phyloP scores from a whole-genome alignment of 768 basidiomycete species.

The Chalciporus chontae region DNA sequence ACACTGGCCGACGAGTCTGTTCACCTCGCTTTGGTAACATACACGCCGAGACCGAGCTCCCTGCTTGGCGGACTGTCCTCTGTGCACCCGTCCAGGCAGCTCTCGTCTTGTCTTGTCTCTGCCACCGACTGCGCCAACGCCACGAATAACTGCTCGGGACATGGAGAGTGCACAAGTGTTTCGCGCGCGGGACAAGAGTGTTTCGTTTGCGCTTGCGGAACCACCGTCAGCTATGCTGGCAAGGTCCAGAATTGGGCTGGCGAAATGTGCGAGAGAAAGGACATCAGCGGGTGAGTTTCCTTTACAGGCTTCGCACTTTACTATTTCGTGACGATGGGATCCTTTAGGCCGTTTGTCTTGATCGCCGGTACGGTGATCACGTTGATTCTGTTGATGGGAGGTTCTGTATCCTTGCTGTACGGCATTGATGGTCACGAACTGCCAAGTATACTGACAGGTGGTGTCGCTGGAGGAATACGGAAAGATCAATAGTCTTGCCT shows the following conservation, averaged over 20 bases:
- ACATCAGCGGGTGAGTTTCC: conserved; percentile 71
- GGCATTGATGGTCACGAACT: conserved; percentile 57
- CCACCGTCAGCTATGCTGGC: conserved; percentile 49
- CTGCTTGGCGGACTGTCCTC: conserved; percentile 36
- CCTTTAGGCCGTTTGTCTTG: conserved; percentile 66
- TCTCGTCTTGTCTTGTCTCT: conserved; percentile 61
- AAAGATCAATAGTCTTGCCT: conserved; percentile 40
- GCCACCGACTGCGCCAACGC: conserved; percentile 53
- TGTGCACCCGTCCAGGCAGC: conserved; percentile 52
- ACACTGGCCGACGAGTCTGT: conserved; percentile 38
- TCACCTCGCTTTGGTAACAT: conserved; percentile 53
- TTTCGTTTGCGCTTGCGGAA: conserved; percentile 44
- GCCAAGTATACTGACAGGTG: conserved; percentile 72
- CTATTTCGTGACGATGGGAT: neutral
- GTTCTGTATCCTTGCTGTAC: conserved; percentile 64
- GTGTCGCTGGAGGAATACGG: conserved; percentile 46
- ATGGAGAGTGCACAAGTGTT: conserved; percentile 61
- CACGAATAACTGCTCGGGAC: conserved; percentile 66
- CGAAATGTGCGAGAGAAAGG: conserved; percentile 70
- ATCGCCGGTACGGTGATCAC: conserved; percentile 65
- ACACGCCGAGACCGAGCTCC: conserved; percentile 39
- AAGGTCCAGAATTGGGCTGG: conserved; percentile 71
- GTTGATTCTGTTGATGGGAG: conserved; percentile 61
- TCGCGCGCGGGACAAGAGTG: conserved; percentile 56
- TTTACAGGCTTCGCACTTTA: neutral